A percentile compares a stretch with the other conserved stretches of the same genome.
Evolutionary conservation across 495 filamentous ascomycete genomes (phyloP).

Genomic region (Aspergillus asperescens): DNA sequence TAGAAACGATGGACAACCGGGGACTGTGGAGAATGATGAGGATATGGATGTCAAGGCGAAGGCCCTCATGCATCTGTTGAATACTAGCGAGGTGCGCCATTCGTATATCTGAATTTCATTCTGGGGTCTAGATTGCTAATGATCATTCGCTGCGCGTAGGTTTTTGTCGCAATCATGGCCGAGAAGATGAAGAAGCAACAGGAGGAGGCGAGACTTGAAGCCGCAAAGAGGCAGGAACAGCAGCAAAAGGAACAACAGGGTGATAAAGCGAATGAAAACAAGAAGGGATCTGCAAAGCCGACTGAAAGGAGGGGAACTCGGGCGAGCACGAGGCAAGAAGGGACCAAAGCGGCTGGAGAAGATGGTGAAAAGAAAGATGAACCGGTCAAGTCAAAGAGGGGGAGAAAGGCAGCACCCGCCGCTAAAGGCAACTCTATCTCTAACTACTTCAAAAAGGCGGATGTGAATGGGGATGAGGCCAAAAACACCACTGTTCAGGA

Average conservation of each 20-base stretch:
- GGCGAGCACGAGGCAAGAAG: slow-evolving; percentile 31
- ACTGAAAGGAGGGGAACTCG: slow-evolving; percentile 29
- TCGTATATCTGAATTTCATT: neutral
- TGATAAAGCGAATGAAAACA: slow-evolving; percentile 2
- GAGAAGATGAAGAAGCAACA: slow-evolving; percentile 60
- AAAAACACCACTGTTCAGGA: slow-evolving; percentile 45
- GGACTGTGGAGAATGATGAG: slow-evolving; percentile 27
- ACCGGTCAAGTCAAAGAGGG: slow-evolving; percentile 20
- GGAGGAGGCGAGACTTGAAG: slow-evolving; percentile 47
- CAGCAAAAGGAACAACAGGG: slow-evolving; percentile 11
- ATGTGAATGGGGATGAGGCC: slow-evolving; percentile 48
- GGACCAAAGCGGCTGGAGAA: slow-evolving; percentile 20
- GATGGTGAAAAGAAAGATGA: slow-evolving; percentile 15
- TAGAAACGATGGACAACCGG: neutral
- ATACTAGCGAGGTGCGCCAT: slow-evolving; percentile 46
- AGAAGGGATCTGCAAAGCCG: slow-evolving; percentile 16
- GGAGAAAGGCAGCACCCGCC: slow-evolving; percentile 26
- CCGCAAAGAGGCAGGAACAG: slow-evolving; percentile 40
- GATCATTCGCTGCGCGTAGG: slow-evolving; percentile 19
- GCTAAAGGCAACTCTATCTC: slow-evolving; percentile 44
- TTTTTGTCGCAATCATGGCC: slow-evolving; percentile 53
- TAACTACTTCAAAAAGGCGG: slow-evolving; percentile 54
- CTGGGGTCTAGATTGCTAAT: neutral
- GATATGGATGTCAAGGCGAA: slow-evolving; percentile 40
- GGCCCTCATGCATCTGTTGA: slow-evolving; percentile 40